Conservation (phyloP, 2,329 filamentous ascomycete genomes). For the Fusarium sp. region DNA sequence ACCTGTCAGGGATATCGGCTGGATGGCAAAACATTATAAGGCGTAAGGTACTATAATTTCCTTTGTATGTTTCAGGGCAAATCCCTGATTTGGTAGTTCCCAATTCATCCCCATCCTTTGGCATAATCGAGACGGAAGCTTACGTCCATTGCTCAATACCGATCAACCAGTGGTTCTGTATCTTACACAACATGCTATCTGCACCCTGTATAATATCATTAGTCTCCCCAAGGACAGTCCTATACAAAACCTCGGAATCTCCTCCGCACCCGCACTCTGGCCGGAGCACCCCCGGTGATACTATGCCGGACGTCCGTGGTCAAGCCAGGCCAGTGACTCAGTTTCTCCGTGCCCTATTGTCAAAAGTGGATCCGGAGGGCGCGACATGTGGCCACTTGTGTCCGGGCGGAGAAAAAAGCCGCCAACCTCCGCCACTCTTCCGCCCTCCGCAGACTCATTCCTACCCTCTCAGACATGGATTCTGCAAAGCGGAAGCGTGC, state of each 20-base stretch:
- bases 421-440: conserved; percentile 20
- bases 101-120: no score
- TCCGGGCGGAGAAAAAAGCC: conserved; percentile 18
- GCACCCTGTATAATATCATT: no score
- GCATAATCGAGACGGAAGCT: no score
- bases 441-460: conserved; percentile 24
- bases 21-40: no score
- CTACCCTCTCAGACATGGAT: conserved; percentile 16
- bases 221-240: no score
- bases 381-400: neutral
- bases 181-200: no score
- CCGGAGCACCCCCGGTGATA: neutral
- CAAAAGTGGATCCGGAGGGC: neutral
- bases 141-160: no score
- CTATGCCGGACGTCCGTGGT: neutral
- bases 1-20: no score
- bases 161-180: no score
- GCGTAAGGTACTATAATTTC: no score
- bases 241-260: neutral
- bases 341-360: neutral
- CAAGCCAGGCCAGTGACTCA: neutral
- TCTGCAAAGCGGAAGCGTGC: conserved; percentile 37
- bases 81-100: no score
- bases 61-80: no score
- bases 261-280: neutral